Base-by-base conservation (phyloP, 306 rosid genomes). In the Lathyrus tuberosus region DNA sequence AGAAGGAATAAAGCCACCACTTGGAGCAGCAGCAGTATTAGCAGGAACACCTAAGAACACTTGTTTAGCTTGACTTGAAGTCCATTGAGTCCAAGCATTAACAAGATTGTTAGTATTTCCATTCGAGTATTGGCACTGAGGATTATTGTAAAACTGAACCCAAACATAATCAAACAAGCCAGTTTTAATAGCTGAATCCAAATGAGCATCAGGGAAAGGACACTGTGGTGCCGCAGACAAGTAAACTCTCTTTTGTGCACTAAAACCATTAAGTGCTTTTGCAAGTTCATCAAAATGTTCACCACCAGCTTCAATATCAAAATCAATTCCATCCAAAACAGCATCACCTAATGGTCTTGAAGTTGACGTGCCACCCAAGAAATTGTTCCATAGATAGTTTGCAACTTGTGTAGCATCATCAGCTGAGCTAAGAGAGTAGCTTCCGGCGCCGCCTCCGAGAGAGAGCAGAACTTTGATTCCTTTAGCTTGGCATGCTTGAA, bases 121-220 rank as follows among this genome's bases (percentile, higher is more conserved):
- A 33, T 49, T 57, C 15, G 61, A n/a, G 7, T 78, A 91, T 2
- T 81, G 84, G 58, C 97, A 88, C 0, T 13, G 64, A 42, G 80
- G 72, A 53, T 89, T 89, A 82, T 89, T 89, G 74, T 85, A 89
- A 77, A 89, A 89, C 67, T 87, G 93, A 61, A 89, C 91, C 91
- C 91, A 88, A 4, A 88, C 89, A 16, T 60, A 79, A 24, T 86
- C 89, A 56, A 88, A 84, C 9, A 86, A 20, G 0, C 91, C 89
- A 0, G 95, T 86, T 15, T 44, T 33, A 8, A 88, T 78, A 0
- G 95, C 89, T 0, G 67, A 2, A n/a, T 75, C 81, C 5, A 86
- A 71, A 51, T 74, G 76, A 4, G 70, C 72, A 30, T 88, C 89
- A 0, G 89, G 89, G 82, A 17, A 76, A 2, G 81, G 80, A 33